Evolutionary conservation across 257 asterid genomes (phyloP).

Genomic region (Nicotiana benthamiana): DNA sequence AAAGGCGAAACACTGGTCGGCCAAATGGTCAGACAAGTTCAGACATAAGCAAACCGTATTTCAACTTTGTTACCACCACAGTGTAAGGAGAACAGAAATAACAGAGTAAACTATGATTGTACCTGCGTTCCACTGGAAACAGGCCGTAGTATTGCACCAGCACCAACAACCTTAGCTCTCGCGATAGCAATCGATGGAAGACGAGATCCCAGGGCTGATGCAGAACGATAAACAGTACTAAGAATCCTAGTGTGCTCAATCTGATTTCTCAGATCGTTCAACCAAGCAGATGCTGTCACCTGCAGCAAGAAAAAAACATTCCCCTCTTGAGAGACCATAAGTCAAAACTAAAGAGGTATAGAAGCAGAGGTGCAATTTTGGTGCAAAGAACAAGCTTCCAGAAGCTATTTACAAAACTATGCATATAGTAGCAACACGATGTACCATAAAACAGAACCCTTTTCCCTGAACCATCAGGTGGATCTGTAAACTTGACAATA

Average conservation of each 20-base stretch:
- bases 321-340: neutral
- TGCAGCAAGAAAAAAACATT: conserved; percentile 19
- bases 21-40: neutral
- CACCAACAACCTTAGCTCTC: conserved; percentile 93
- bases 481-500: neutral
- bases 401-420: neutral
- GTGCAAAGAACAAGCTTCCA: neutral
- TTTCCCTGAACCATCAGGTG: neutral
- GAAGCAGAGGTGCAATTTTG: neutral
- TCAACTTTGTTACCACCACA: neutral
- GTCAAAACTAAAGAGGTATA: neutral
- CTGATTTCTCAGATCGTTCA: conserved; percentile 87
- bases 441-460: neutral
- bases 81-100: neutral
- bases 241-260: conserved; percentile 88
- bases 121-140: conserved; percentile 96
- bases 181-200: conserved; percentile 96
- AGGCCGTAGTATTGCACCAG: conserved; percentile 93
- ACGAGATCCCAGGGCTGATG: conserved; percentile 94
- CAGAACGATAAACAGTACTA: conserved; percentile 94
- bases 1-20: neutral
- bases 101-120: neutral
- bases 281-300: conserved; percentile 99
- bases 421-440: neutral
- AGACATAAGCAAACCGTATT: neutral